Percentiles rank a stretch among this genome's conserved stretches.
Evolutionary conservation across 495 filamentous ascomycete species (phyloP).

Genomic region (Rhizodiscina lignyota): DNA sequence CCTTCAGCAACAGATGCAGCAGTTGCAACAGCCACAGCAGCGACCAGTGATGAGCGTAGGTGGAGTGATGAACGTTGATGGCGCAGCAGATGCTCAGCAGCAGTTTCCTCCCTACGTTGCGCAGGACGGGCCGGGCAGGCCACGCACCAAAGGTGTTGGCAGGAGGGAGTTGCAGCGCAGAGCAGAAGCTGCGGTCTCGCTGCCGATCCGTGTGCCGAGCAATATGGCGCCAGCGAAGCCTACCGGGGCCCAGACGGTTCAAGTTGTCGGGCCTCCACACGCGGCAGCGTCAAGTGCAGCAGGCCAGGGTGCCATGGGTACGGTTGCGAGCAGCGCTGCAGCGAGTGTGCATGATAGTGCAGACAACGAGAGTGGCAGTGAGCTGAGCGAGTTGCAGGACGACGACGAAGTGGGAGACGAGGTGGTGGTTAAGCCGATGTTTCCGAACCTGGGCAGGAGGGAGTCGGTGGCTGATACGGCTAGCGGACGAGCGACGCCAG

Average conservation of each 20-base stretch:
- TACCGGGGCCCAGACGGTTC: not conserved
- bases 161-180: constrained; percentile 45
- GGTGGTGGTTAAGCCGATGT: no score
- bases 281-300: not conserved
- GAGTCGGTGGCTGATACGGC: no score
- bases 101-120: not conserved
- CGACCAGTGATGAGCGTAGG: constrained; percentile 15
- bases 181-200: constrained; percentile 40
- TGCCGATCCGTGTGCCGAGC: not conserved
- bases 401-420: constrained; percentile 3
- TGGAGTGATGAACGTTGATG: constrained; percentile 14
- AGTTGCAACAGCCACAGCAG: constrained; percentile 6
- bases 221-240: constrained; percentile 2
- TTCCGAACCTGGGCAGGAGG: no score
- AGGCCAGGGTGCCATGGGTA: not conserved
- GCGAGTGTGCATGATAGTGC: constrained; percentile 12
- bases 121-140: constrained; percentile 4
- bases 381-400: constrained; percentile 12
- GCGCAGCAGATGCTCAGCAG: constrained; percentile 7
- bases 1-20: constrained; percentile 7
- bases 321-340: constrained; percentile 7
- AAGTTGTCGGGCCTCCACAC: constrained; percentile 4
- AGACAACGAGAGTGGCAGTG: constrained; percentile 12
- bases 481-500: no score
- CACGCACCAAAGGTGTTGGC: constrained; percentile 40